Base-by-base conservation (phyloP, 371 early-diverging fungal genomes). In the Amoeboaphelidium protococcarum region DNA sequence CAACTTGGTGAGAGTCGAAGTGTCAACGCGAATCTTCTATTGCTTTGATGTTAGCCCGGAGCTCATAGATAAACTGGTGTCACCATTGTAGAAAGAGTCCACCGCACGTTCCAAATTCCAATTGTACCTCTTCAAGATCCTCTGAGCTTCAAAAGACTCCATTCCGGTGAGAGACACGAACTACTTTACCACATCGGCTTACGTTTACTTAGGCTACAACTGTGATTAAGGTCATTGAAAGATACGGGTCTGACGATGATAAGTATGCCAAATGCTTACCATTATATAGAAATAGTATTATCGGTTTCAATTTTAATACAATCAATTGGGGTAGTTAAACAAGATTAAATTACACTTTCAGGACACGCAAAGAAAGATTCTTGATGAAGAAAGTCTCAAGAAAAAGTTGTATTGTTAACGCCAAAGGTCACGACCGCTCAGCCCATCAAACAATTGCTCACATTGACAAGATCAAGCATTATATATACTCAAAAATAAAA, bases 61-160 rank as follows among this genome's bases (percentile, higher is more conserved):
- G 10, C 10, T 16, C 6, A 16, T 16, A 31, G 6, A 16, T 10
- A 16, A 31, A 31, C 10, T 49, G 24, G 46, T 41, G 13, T 59
- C 50, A 21, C 58, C 49, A 21, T 66, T 62, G 47, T 68, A 80
- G 52, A 64, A 73, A 25, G 54, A 54, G 50, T 78, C 69, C n/a
- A 72, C 59, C 1, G 83, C 80, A 3, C 53, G 55, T 41, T 73
- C 68, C 6, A 79, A 47, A 50, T 78, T 70, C 78, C 79, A 78
- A 43, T 67, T 64, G 50, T 54, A 42, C 13, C 63, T 60, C 46
- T 55, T 65, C 41, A 82, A 66, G 31, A 62, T 47, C 27, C 55
- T 51, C 2, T 54, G 54, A 12, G 80, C 76, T 1, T 62, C 60
- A 25, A 56, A 48, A 40, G 78, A 72, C 47, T 76, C 78, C 37